Conservation (phyloP, 108 stramenopile species). For the Cyclostephanos invisitatus region DNA sequence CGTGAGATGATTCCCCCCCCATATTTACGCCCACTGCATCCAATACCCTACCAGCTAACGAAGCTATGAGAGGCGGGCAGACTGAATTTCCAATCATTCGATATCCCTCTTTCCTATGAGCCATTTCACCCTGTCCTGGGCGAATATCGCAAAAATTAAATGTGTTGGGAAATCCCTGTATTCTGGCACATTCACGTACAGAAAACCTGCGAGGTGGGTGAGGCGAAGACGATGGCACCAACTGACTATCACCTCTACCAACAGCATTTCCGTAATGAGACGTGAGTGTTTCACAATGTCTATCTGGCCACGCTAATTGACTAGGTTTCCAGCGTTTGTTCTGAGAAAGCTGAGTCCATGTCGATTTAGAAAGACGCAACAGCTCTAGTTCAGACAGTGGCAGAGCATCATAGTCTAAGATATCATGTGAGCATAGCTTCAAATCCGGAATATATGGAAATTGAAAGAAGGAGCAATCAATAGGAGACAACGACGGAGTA, state of each 20-base stretch:
- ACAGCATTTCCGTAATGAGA: slow-evolving; percentile 81
- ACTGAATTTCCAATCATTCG: slow-evolving; percentile 80
- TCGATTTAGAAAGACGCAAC: slow-evolving; percentile 49
- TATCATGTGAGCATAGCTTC: slow-evolving; percentile 55
- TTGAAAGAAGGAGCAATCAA: slow-evolving; percentile 30
- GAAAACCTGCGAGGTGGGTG: slow-evolving; percentile 70
- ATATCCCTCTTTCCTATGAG: slow-evolving; percentile 59
- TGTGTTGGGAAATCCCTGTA: slow-evolving; percentile 81
- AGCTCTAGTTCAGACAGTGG: slow-evolving; percentile 51
- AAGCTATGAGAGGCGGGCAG: slow-evolving; percentile 80
- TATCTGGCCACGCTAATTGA: slow-evolving; percentile 73
- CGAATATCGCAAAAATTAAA: slow-evolving; percentile 38
- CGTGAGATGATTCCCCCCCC: background rate
- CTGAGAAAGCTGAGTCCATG: slow-evolving; percentile 53
- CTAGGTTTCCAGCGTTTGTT: slow-evolving; percentile 59
- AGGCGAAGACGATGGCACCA: slow-evolving; percentile 62
- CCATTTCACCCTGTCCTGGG: slow-evolving; percentile 62
- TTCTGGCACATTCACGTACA: slow-evolving; percentile 65
- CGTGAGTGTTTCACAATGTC: slow-evolving; percentile 61
- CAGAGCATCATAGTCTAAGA: slow-evolving; percentile 65
- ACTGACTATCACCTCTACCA: slow-evolving; percentile 71
- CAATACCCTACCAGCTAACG: slow-evolving; percentile 71
- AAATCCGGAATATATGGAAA: slow-evolving; percentile 83
- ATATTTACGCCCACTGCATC: slow-evolving; percentile 27
- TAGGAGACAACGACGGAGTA: slow-evolving; percentile 22